Base-by-base conservation (phyloP, 2,329 filamentous ascomycete genomes). In the Sporothrix brunneoviolacea region DNA sequence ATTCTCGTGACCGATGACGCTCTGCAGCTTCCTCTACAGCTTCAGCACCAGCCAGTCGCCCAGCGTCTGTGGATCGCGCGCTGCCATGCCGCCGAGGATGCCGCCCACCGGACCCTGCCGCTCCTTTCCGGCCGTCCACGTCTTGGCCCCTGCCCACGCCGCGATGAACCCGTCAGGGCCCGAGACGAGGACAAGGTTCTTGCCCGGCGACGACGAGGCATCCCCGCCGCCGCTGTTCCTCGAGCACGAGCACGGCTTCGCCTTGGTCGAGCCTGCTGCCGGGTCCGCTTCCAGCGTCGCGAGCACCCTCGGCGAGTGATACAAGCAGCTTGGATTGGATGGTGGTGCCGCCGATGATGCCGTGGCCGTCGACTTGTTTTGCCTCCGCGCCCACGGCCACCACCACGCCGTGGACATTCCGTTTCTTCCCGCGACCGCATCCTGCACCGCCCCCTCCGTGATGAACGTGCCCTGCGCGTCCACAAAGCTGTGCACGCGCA, bases 101-200 rank as follows among this genome's bases (percentile, higher is more conserved):
- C 91, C 91, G 6, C 79, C 77, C 0, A 95, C 68, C 0, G 79
- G 74, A 0, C 91, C 91, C 61, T 95, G 90, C 10, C 79, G 72
- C 67, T 95, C 86, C 51, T 72, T 71, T 0, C 89, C 88, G 24
- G 77, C 76, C 10, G 75, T 70, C 86, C 88, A 94, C 3, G 79
- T 68, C 68, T 95, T 95, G 9, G 82, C 73, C 1, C 93, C 91
- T 3, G 89, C 88, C 68, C 86, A 88, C 56, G 85, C 78, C 38
- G 79, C 77, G 35, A 97, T 77, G 67, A 97, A 97, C 0, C 93
- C 91, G 48, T 95, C 88, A 0, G 93, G 91, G 0, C 93, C 93
- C 1, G 90, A 95, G 1, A 97, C 79, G 50, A 95, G 73, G n/a
- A 96, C 71, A 18, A 95, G 64, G 53, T 82, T 83, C 55, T 76